Percentiles rank a stretch among this genome's conserved stretches.
These are phyloP conservation scores for Albugo laibachii DNA, from an alignment of 352 stramenopile genomes.

Conservation along the genomic window DNA sequence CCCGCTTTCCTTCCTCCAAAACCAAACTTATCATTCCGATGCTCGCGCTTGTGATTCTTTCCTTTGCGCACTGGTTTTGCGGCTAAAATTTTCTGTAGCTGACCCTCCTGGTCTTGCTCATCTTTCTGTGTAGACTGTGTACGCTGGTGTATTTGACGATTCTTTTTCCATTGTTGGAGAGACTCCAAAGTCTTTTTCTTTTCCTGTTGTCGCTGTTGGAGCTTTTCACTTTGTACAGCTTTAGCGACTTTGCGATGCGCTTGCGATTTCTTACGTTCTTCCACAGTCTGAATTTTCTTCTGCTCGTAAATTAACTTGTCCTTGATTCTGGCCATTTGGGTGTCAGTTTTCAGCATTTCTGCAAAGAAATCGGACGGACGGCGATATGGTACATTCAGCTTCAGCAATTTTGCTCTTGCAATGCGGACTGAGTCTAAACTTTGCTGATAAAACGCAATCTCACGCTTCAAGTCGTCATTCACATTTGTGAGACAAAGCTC, in stretches of 20 bases:
- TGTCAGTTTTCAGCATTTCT: conserved; percentile 98
- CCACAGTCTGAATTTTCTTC: conserved; percentile 97
- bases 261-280: conserved; percentile 94
- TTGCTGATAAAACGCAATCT: conserved; percentile 96
- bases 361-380: conserved; percentile 95
- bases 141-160: conserved; percentile 35
- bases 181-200: conserved; percentile 79
- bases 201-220: conserved; percentile 58
- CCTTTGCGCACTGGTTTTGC: conserved; percentile 24
- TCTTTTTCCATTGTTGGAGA: conserved; percentile 80
- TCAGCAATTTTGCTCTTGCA: conserved; percentile 48
- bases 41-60: conserved; percentile 39
- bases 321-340: conserved; percentile 91
- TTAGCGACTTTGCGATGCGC: conserved; percentile 93
- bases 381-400: conserved; percentile 78
- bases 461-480: conserved; percentile 76
- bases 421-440: conserved; percentile 38
- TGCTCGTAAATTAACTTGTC: conserved; percentile 98
- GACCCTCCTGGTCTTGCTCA: conserved; percentile 39
- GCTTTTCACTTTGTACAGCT: conserved; percentile 78
- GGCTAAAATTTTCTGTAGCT: conserved; percentile 36
- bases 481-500: conserved; percentile 50
- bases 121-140: conserved; percentile 32
- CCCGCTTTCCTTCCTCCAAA: conserved; percentile 63
- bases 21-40: conserved; percentile 68